These are phyloP conservation scores for Euphorbia lathyris DNA, from an alignment of 345 rosid species.

Conservation along the genomic window DNA sequence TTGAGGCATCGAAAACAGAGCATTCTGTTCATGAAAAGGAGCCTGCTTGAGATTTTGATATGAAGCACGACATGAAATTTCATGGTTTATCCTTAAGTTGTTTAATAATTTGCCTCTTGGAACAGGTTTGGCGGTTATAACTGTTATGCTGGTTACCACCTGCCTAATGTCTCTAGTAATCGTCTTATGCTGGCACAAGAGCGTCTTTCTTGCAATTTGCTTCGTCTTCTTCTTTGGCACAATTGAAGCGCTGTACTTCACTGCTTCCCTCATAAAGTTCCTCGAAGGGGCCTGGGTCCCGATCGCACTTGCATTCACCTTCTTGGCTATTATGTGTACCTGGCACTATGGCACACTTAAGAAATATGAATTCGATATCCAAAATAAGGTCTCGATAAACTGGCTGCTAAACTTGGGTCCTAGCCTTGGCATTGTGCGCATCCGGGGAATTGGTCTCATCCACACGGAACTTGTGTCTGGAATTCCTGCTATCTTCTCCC, in stretches of 20 bases:
- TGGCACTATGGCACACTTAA: slow-evolving; percentile 92
- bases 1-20: background rate
- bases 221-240: slow-evolving; percentile 80
- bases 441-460: slow-evolving; percentile 79
- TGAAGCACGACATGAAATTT: background rate
- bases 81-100: slow-evolving; percentile 3
- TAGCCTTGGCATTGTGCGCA: slow-evolving; percentile 82
- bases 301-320: slow-evolving; percentile 68
- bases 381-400: slow-evolving; percentile 88
- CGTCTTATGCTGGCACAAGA: slow-evolving; percentile 91
- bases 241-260: slow-evolving; percentile 87
- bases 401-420: slow-evolving; percentile 87
- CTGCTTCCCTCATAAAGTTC: slow-evolving; percentile 90
- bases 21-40: background rate
- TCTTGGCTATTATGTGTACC: slow-evolving; percentile 71
- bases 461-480: slow-evolving; percentile 96
- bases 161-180: slow-evolving; percentile 94
- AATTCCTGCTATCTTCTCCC: slow-evolving; percentile 95
- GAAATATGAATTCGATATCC: slow-evolving; percentile 81
- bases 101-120: slow-evolving; percentile 11
- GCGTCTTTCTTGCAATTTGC: slow-evolving; percentile 55
- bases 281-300: slow-evolving; percentile 99
- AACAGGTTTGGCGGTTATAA: slow-evolving; percentile 96
- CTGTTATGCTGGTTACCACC: slow-evolving; percentile 97
- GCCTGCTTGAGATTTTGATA: background rate